phyloP scores from a whole-genome alignment of 306 rosid species.

The Canavalia gladiata region DNA sequence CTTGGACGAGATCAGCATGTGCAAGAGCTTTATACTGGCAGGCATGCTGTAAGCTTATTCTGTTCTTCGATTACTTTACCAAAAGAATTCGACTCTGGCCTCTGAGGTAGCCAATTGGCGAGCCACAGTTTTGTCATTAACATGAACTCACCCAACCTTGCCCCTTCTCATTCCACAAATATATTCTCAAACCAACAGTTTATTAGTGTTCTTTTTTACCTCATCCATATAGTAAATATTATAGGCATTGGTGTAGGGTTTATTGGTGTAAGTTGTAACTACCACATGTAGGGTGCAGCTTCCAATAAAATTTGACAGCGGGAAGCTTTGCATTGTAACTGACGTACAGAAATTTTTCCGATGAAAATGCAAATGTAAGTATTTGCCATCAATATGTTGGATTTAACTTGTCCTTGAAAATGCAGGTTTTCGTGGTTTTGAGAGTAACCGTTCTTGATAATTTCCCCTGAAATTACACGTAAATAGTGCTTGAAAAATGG shows the following conservation, averaged over 20 bases:
- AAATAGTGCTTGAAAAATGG: no score
- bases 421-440: background rate
- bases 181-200: constrained; percentile 34
- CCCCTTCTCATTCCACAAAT: background rate
- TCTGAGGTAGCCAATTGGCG: constrained; percentile 36
- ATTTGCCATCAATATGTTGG: constrained; percentile 38
- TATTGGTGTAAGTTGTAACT: constrained; percentile 39
- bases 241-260: constrained; percentile 40
- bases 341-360: constrained; percentile 40
- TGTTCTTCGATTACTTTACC: constrained; percentile 38
- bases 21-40: constrained; percentile 37
- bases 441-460: no score
- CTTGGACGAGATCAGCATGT: constrained; percentile 31
- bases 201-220: background rate
- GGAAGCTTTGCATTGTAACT: constrained; percentile 44
- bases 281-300: constrained; percentile 43
- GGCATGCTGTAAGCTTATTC: constrained; percentile 30
- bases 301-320: constrained; percentile 34
- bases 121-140: constrained; percentile 53
- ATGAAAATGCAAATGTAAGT: constrained; percentile 41
- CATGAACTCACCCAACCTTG: background rate
- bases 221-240: constrained; percentile 30
- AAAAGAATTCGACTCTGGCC: constrained; percentile 10
- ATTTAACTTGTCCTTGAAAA: constrained; percentile 19
- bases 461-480: no score